phyloP scores from a whole-genome alignment of 1,139 yeast genomes.

The Chernovozyma aurita region DNA sequence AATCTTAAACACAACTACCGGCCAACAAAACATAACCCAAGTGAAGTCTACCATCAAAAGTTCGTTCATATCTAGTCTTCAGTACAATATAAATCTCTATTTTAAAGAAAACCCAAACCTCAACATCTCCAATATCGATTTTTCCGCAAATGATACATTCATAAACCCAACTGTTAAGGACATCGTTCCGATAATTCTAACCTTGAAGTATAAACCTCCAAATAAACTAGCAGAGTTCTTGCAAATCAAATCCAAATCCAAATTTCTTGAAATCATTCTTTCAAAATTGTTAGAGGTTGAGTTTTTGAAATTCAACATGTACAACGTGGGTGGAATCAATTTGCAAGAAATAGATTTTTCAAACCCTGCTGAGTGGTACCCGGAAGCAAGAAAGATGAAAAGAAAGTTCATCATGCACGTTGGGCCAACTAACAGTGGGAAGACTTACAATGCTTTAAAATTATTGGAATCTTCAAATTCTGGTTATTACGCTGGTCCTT shows the following conservation, averaged over 20 bases:
- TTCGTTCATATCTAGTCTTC: not conserved
- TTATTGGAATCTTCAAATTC: constrained; percentile 60
- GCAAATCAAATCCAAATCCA: not conserved
- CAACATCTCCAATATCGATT: not conserved
- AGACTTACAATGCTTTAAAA: constrained; percentile 78
- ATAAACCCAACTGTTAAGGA: constrained; percentile 1
- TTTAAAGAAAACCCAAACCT: not conserved
- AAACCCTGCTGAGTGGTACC: constrained; percentile 84
- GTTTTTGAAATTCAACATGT: not conserved
- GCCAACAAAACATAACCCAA: not conserved
- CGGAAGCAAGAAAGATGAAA: constrained; percentile 75
- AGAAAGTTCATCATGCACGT: constrained; percentile 84
- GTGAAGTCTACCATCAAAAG: not conserved
- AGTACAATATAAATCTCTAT: not conserved
- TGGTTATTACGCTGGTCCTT: constrained; percentile 96
- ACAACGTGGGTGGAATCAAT: not conserved
- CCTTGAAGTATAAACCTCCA: constrained; percentile 1
- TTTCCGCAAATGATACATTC: not conserved
- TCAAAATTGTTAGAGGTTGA: not conserved
- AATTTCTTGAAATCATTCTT: constrained; percentile 1
- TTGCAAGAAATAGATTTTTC: constrained; percentile 41
- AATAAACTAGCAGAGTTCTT: not conserved
- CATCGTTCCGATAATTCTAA: constrained; percentile 1
- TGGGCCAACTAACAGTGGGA: constrained; percentile 98
- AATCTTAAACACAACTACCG: not conserved